Conservation (phyloP, 2,329 filamentous ascomycete species). For the Epichloe sibirici region DNA sequence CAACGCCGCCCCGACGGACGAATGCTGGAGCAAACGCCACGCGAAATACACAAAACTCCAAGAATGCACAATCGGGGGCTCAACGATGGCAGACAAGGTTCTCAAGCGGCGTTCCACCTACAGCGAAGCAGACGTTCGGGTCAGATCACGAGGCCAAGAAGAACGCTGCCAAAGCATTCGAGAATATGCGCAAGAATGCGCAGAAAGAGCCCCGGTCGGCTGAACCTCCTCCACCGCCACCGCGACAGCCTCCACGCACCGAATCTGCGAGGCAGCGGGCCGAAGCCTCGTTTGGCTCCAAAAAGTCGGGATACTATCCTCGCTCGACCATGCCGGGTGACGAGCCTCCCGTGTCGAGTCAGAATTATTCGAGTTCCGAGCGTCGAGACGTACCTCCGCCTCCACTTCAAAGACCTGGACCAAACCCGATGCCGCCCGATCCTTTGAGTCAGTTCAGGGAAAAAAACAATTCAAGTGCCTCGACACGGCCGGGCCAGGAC, state of each 20-base stretch:
- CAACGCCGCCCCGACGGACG: constrained; percentile 34
- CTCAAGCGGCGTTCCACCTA: constrained; percentile 28
- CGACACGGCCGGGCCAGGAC: constrained; percentile 11
- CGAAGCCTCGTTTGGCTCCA: constrained; percentile 41
- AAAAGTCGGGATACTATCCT: constrained; percentile 37
- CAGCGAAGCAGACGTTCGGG: constrained; percentile 26
- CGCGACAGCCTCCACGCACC: constrained; percentile 33
- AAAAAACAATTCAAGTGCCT: constrained; percentile 21
- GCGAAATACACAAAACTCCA: constrained; percentile 2
- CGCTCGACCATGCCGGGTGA: constrained; percentile 36
- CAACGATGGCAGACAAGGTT: constrained; percentile 33
- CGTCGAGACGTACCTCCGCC: constrained; percentile 9
- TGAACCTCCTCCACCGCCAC: constrained; percentile 17
- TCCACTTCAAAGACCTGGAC: constrained; percentile 6
- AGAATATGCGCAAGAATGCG: constrained; percentile 28
- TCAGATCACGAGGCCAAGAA: constrained; percentile 26
- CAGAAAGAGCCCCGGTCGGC: constrained; percentile 18
- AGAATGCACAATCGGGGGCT: constrained; percentile 25
- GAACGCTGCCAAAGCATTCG: constrained; percentile 29
- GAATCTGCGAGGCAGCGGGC: constrained; percentile 41
- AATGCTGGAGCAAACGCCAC: constrained; percentile 12
- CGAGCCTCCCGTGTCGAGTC: constrained; percentile 36
- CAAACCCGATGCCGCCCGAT: constrained; percentile 27
- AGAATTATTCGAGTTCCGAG: constrained; percentile 31
- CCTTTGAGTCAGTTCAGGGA: constrained; percentile 35